Percentiles rank a stretch among this genome's conserved stretches.
phyloP scores from a whole-genome alignment of 2,329 filamentous ascomycete genomes.

The Fusarium nygamai region DNA sequence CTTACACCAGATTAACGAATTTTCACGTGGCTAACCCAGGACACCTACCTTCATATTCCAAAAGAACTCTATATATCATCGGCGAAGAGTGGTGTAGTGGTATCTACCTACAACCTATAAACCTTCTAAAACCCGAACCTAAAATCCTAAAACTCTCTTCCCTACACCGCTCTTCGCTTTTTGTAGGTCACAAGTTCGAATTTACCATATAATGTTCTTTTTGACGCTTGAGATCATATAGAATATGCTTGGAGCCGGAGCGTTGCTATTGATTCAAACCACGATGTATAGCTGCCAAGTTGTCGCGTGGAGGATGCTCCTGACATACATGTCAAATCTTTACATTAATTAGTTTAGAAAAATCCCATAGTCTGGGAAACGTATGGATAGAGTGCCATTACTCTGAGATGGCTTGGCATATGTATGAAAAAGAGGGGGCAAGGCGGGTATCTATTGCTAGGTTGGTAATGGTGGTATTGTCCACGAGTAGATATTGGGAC shows the following conservation, averaged over 20 bases:
- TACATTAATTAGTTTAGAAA: rapidly evolving
- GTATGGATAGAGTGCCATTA: too few species aligned
- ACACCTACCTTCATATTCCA: neutral
- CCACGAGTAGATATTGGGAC: neutral
- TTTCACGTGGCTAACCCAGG: neutral
- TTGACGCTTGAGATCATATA: too few species aligned
- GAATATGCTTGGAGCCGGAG: neutral
- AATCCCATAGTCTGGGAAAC: rapidly evolving
- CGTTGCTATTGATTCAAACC: neutral
- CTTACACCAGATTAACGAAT: neutral
- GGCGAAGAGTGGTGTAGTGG: neutral
- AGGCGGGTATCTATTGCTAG: neutral
- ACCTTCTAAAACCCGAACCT: neutral
- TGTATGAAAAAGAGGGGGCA: neutral
- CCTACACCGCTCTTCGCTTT: neutral
- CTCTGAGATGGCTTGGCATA: neutral
- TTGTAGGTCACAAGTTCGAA: neutral
- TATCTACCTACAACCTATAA: neutral
- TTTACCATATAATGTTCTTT: neutral
- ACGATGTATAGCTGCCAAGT: too few species aligned
- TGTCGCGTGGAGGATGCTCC: neutral
- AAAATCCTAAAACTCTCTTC: neutral
- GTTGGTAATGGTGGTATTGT: neutral
- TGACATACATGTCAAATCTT: neutral
- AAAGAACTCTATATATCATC: neutral